Evolutionary conservation across 2,329 filamentous ascomycete genomes (phyloP).

Genomic region (Fonsecaea pugnacius): DNA sequence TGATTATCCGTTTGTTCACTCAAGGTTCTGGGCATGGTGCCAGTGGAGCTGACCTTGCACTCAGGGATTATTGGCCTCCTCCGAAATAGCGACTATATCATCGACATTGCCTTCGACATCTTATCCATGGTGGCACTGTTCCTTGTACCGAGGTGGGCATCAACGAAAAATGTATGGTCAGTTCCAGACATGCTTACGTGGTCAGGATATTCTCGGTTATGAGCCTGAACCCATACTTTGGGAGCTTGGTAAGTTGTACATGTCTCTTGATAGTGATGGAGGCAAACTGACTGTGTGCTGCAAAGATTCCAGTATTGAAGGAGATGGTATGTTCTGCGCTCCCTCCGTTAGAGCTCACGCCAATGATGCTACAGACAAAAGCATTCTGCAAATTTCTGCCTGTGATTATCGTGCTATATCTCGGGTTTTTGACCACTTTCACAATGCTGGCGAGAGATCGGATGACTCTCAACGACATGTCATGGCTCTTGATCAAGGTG

Average conservation of each 20-base stretch:
- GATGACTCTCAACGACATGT: constrained; percentile 61
- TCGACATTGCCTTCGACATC: constrained; percentile 84
- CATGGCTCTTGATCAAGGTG: constrained; percentile 64
- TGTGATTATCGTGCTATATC: constrained; percentile 78
- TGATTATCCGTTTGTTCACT: constrained; percentile 66
- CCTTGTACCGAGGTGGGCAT: constrained; percentile 70
- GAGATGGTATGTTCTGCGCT: constrained; percentile 69
- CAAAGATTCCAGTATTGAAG: constrained; percentile 80
- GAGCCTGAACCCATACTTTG: constrained; percentile 87
- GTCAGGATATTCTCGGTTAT: constrained; percentile 79
- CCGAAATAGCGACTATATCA: constrained; percentile 64
- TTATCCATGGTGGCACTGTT: constrained; percentile 85
- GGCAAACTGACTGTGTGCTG: constrained; percentile 13
- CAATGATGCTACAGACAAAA: constrained; percentile 61
- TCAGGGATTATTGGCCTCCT: constrained; percentile 70
- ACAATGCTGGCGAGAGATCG: constrained; percentile 63
- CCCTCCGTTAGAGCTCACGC: not conserved
- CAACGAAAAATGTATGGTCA: constrained; percentile 7
- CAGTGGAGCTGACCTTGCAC: not conserved
- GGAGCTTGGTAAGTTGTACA: constrained; percentile 63
- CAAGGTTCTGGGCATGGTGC: constrained; percentile 18
- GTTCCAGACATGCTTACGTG: constrained; percentile 20
- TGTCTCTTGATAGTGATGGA: not conserved
- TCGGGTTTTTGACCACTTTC: constrained; percentile 85
- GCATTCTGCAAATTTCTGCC: constrained; percentile 85